Percentiles rank a stretch among this genome's conserved stretches.
Conservation (phyloP, 257 asterid species). For the Mentha longifolia region DNA sequence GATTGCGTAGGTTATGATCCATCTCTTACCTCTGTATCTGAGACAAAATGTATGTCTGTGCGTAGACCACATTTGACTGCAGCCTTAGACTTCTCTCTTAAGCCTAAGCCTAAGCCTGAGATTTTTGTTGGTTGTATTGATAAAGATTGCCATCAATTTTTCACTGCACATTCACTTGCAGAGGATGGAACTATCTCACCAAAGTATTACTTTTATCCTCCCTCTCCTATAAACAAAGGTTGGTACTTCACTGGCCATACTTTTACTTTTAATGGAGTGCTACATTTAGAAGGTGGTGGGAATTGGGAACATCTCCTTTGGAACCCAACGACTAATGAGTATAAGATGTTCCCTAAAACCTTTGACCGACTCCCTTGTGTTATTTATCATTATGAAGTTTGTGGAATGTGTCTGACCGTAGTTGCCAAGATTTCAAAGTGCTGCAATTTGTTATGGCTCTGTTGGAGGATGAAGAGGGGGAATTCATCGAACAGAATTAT, state of each 20-base stretch:
- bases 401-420: not conserved
- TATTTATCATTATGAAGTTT: not conserved
- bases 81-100: too few relatives aligned
- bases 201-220: not conserved
- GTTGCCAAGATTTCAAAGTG: not conserved
- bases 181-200: not conserved
- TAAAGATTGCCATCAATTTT: not conserved
- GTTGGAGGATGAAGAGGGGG: not conserved
- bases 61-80: too few relatives aligned
- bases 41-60: not conserved
- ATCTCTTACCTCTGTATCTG: not conserved
- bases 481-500: not conserved
- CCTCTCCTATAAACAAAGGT: not conserved
- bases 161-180: not conserved
- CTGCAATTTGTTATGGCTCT: not conserved
- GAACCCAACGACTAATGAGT: not conserved
- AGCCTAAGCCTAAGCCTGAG: not conserved
- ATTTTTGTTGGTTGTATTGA: not conserved
- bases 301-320: not conserved
- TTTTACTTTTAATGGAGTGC: not conserved
- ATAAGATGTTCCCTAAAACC: not conserved
- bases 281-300: not conserved
- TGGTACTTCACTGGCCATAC: not conserved
- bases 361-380: not conserved
- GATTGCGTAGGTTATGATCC: not conserved